Conservation (phyloP, 1,284 basidiomycete species). For the Marasmius tenuissimus region DNA sequence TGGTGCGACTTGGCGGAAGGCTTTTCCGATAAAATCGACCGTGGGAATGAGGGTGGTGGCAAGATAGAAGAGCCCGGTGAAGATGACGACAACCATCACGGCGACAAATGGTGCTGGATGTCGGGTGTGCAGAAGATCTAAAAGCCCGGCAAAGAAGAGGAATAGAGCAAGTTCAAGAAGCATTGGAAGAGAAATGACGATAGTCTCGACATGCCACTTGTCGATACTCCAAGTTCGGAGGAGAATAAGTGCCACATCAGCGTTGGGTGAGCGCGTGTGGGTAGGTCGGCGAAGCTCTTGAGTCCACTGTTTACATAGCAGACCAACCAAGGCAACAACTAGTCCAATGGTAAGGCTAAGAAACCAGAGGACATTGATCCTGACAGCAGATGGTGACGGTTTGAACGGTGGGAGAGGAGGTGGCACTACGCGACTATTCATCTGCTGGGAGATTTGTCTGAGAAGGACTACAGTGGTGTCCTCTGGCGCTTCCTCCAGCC, state of each 20-base stretch:
- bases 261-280: not conserved
- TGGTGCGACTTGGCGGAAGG: too few species aligned
- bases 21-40: not conserved
- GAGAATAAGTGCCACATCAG: not conserved
- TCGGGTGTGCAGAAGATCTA: slow-evolving; percentile 2
- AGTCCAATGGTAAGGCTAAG: slow-evolving; percentile 9
- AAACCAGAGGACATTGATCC: slow-evolving; percentile 5
- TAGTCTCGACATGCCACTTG: not conserved
- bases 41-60: not conserved
- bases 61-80: not conserved
- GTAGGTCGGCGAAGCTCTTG: slow-evolving; percentile 7
- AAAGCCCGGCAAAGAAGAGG: slow-evolving; percentile 4
- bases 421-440: not conserved
- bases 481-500: not conserved
- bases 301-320: slow-evolving; percentile 13
- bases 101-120: not conserved
- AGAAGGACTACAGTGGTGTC: slow-evolving; percentile 1
- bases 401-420: not conserved
- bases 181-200: not conserved
- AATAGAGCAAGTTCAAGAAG: slow-evolving; percentile 2
- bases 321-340: slow-evolving; percentile 1
- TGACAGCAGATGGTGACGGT: not conserved
- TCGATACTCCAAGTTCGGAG: not conserved
- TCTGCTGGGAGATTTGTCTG: not conserved
- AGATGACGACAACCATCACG: not conserved